Evolutionary conservation across 768 basidiomycete species (phyloP).

Genomic region (Collybia sp.): DNA sequence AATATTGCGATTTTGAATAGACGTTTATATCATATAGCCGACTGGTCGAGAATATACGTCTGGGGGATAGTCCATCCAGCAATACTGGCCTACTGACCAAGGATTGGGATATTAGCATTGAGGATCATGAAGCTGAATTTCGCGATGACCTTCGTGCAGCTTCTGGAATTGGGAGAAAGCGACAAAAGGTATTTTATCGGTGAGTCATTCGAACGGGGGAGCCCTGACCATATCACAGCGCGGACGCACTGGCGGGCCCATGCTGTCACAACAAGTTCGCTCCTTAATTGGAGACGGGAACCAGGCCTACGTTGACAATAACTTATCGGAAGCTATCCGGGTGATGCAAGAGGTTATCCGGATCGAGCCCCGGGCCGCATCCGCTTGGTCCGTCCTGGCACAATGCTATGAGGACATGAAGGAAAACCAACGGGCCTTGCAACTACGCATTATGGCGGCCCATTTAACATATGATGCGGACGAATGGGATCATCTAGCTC

Average conservation of each 20-base stretch:
- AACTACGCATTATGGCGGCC: slow-evolving; percentile 85
- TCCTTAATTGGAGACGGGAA: slow-evolving; percentile 83
- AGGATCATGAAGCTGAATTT: slow-evolving; percentile 65
- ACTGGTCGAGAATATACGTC: slow-evolving; percentile 61
- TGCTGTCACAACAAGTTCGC: slow-evolving; percentile 65
- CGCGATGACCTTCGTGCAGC: slow-evolving; percentile 70
- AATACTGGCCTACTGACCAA: slow-evolving; percentile 45
- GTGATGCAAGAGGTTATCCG: slow-evolving; percentile 91
- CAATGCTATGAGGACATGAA: slow-evolving; percentile 75
- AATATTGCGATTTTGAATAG: not conserved
- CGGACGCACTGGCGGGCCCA: slow-evolving; percentile 42
- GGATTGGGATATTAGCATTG: slow-evolving; percentile 72
- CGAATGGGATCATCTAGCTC: slow-evolving; percentile 83
- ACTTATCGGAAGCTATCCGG: slow-evolving; percentile 64
- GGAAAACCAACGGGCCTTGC: slow-evolving; percentile 67
- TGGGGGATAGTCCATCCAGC: slow-evolving; percentile 37
- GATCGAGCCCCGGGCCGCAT: slow-evolving; percentile 80
- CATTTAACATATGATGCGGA: slow-evolving; percentile 81
- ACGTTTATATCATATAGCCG: slow-evolving; percentile 36
- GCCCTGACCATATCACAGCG: slow-evolving; percentile 21
- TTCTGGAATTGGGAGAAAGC: slow-evolving; percentile 63
- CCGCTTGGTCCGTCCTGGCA: slow-evolving; percentile 87
- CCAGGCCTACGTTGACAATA: slow-evolving; percentile 73
- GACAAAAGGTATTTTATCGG: slow-evolving; percentile 30
- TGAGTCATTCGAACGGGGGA: not conserved